phyloP scores from a whole-genome alignment of 1,284 basidiomycete species.

The Stygiomarasmius scandens region DNA sequence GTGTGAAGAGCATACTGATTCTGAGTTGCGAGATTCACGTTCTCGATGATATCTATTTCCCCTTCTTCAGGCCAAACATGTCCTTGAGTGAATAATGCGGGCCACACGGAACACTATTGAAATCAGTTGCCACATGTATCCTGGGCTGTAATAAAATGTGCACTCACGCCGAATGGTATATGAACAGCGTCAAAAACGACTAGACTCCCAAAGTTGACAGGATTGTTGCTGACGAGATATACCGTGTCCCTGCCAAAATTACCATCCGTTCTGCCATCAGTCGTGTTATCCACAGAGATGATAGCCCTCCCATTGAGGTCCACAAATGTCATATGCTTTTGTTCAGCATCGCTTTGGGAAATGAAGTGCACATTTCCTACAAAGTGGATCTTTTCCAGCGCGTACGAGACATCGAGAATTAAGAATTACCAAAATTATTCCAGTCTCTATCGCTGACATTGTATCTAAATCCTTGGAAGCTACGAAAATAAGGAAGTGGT shows the following conservation, averaged over 20 bases:
- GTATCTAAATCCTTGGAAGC: not conserved
- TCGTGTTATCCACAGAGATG: conserved; percentile 27
- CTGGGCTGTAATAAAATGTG: too few relatives aligned
- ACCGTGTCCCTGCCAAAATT: conserved; percentile 19
- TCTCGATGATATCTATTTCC: conserved; percentile 65
- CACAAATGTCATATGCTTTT: conserved; percentile 15
- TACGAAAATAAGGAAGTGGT: too few relatives aligned
- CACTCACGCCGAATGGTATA: conserved; percentile 11
- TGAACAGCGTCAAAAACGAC: conserved; percentile 10
- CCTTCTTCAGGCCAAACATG: conserved; percentile 57
- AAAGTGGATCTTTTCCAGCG: not conserved
- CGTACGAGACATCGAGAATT: not conserved
- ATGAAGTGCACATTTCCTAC: conserved; percentile 14
- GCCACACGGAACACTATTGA: conserved; percentile 24
- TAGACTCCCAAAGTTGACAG: conserved; percentile 10
- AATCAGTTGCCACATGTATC: too few relatives aligned
- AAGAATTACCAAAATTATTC: not conserved
- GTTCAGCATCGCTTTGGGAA: conserved; percentile 4
- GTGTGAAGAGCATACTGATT: conserved; percentile 14
- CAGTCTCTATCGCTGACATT: not conserved
- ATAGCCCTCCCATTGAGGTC: conserved; percentile 17
- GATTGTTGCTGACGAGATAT: conserved; percentile 12
- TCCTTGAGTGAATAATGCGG: conserved; percentile 30
- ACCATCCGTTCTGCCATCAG: conserved; percentile 9
- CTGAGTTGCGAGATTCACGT: conserved; percentile 40